These are phyloP conservation scores for Chaetomium fimeti DNA, from an alignment of 495 filamentous ascomycete genomes.

Conservation along the genomic window DNA sequence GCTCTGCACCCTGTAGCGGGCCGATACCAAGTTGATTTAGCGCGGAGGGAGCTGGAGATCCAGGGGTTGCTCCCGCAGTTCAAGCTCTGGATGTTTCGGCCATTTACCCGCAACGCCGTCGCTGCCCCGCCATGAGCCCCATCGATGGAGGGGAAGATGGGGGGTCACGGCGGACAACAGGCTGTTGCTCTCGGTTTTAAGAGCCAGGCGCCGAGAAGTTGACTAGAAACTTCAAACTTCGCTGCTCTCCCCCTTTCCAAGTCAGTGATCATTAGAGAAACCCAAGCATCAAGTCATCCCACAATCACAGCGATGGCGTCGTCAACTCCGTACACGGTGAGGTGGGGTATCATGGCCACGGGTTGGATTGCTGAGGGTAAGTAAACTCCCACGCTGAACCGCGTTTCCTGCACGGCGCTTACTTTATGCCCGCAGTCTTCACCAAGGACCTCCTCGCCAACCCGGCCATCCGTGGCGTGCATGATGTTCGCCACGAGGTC, in stretches of 20 bases:
- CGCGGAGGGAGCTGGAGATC: neutral
- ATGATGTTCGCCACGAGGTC: slow-evolving; percentile 75
- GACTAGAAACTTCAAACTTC: neutral
- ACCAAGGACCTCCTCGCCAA: slow-evolving; percentile 78
- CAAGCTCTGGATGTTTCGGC: slow-evolving; percentile 26
- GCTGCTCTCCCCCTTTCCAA: neutral
- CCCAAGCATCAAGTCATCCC: neutral
- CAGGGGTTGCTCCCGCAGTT: slow-evolving; percentile 3
- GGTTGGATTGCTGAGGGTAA: slow-evolving; percentile 74
- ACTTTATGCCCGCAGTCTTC: slow-evolving; percentile 55
- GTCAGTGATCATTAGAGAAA: neutral
- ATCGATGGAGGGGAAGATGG: slow-evolving; percentile 18
- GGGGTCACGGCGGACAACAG: neutral
- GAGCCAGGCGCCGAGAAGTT: slow-evolving; percentile 6
- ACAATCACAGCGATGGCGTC: slow-evolving; percentile 40
- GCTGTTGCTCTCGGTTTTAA: slow-evolving; percentile 15
- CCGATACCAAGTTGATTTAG: slow-evolving; percentile 12
- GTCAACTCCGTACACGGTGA: slow-evolving; percentile 56
- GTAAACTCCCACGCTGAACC: slow-evolving; percentile 22
- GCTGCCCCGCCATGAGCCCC: slow-evolving; percentile 29
- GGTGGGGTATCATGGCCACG: slow-evolving; percentile 83
- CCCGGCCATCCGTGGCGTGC: slow-evolving; percentile 66
- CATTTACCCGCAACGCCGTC: slow-evolving; percentile 35
- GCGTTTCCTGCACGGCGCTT: neutral
- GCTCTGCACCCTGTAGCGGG: slow-evolving; percentile 4